Base-by-base conservation (phyloP, 2,329 filamentous ascomycete genomes). In the Erysiphe pisi region DNA sequence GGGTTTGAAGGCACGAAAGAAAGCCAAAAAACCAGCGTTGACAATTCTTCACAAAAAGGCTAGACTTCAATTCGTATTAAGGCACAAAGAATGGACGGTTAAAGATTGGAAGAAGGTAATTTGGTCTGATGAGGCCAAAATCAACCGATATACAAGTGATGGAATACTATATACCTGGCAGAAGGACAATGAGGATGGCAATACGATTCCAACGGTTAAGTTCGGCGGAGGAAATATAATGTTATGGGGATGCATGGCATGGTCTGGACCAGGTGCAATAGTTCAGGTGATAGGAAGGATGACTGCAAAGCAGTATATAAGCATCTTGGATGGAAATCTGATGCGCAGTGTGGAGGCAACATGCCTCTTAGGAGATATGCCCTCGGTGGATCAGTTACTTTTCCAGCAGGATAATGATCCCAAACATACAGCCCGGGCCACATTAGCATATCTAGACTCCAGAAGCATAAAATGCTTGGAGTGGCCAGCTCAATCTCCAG, bases 121-220 rank as follows among this genome's bases (percentile, higher is more conserved):
- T 76, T 76, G 28, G 75, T 61, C 28, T 36, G 9, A 76, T 58
- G 4, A 31, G 63, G 40, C 28, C 31, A 70, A 36, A 9, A 70
- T 70, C 20, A 70, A 31, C 63, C 63, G 63, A 31, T 6, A 40
- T 36, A 12, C 20, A 16, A 40, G 63, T 40, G 63, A 70, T 70
- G 63, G 63, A 31, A 70, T 40, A 31, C 25, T 16, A 20, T 70
- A 36, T 8, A 18, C 40, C 12, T 36, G 25, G 63, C 3, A 22
- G 14, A 70, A 40, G 22, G 63, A 70, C 22, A 52, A 52, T 52
- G 3, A 52, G 22, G 49, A 52, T 16, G 3, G 49, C 3, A 22
- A 7, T 22, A 52, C 49, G 14, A 52, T 52, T 22, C 16, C 14
- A 16, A 52, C 49, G 8, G 2, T 7, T 22, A 52, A 52, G 49